Percentiles rank a stretch among this genome's conserved stretches.
phyloP scores from a whole-genome alignment of 2,329 filamentous ascomycete species.

The Neospermospora avenae region DNA sequence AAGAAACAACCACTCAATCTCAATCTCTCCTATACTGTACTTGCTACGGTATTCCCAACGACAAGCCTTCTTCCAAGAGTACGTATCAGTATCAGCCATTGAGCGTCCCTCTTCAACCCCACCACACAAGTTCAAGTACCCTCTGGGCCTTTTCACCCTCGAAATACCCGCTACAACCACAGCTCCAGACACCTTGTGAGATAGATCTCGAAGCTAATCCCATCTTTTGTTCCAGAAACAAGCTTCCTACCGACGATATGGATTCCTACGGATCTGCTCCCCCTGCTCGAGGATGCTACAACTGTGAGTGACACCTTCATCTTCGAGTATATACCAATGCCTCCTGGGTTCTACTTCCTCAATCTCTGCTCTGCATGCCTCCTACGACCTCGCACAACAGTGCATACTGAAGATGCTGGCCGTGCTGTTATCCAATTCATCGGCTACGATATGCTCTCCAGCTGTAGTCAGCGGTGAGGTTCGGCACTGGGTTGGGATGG shows the following conservation, averaged over 20 bases:
- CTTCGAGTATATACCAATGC: constrained; percentile 18
- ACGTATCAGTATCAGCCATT: constrained; percentile 12
- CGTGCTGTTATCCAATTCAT: neutral
- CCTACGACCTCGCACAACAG: neutral
- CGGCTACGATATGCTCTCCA: constrained; percentile 8
- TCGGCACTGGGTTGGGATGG: constrained; percentile 1
- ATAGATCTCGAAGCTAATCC: constrained; percentile 4
- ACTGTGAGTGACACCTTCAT: constrained; percentile 42
- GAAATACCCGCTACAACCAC: neutral
- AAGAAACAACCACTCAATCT: constrained; percentile 3
- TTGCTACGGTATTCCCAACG: constrained; percentile 8
- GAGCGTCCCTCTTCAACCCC: constrained; percentile 21
- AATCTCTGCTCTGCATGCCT: neutral
- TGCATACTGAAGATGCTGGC: neutral
- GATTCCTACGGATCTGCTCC: constrained; percentile 32
- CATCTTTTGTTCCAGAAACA: constrained; percentile 12
- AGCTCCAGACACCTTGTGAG: neutral
- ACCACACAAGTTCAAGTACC: constrained; percentile 18
- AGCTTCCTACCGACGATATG: constrained; percentile 28
- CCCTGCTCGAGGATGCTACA: constrained; percentile 46
- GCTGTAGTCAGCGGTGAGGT: constrained; percentile 10
- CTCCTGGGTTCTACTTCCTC: neutral
- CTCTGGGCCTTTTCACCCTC: neutral
- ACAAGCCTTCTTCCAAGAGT: constrained; percentile 5
- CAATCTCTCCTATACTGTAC: constrained; percentile 14